A percentile compares a stretch with the other conserved stretches of the same genome.
Evolutionary conservation across 2,329 filamentous ascomycete genomes (phyloP).

Genomic region (Trichoderma harzianum): DNA sequence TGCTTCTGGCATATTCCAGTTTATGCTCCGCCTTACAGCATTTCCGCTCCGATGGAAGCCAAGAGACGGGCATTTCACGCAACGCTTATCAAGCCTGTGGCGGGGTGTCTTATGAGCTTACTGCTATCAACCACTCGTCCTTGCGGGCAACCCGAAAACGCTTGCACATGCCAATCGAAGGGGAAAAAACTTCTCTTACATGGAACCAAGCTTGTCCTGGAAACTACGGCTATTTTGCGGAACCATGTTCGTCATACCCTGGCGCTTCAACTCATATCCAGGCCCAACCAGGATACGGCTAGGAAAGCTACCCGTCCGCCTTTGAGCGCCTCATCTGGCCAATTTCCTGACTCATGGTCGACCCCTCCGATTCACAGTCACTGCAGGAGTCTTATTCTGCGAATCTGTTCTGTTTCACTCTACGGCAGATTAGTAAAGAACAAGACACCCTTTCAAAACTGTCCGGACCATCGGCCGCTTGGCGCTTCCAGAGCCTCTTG

Average conservation of each 20-base stretch:
- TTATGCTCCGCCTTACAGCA: not conserved
- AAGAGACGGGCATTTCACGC: not conserved
- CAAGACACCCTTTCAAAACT: not conserved
- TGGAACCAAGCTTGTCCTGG: not conserved
- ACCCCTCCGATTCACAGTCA: not conserved
- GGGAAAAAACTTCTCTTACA: not conserved
- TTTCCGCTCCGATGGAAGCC: not conserved
- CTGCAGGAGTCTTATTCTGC: not conserved
- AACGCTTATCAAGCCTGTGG: conserved; percentile 1
- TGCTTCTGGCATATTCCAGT: not conserved
- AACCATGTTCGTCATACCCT: conserved; percentile 6
- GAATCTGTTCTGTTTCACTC: not conserved
- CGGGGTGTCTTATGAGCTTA: conserved; percentile 1
- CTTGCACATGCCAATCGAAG: conserved; percentile 17
- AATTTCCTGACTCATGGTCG: not conserved
- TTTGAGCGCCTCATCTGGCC: not conserved
- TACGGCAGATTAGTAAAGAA: not conserved
- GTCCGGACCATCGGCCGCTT: not conserved
- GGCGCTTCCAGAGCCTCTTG: not conserved
- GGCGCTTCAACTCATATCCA: not conserved
- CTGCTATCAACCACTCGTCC: not conserved
- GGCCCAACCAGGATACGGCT: not conserved
- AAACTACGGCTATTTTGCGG: conserved; percentile 15
- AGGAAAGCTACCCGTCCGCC: not conserved
- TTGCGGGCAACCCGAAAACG: not conserved